phyloP scores from a whole-genome alignment of 768 basidiomycete genomes.

The Ramaria sp. region DNA sequence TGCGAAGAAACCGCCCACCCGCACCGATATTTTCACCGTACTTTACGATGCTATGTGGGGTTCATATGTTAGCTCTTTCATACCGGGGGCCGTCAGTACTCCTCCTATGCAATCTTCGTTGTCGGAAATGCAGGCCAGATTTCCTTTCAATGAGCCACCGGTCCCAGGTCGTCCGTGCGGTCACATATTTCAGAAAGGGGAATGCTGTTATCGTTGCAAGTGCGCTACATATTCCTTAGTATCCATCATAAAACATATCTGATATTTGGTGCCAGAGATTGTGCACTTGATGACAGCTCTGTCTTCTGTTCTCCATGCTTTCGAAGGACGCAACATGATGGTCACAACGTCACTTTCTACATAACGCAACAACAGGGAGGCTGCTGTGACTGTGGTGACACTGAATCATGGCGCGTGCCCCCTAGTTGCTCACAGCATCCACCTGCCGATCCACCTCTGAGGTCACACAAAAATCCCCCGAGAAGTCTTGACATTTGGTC shows the following conservation, averaged over 20 bases:
- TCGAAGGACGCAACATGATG: constrained; percentile 72
- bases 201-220: constrained; percentile 93
- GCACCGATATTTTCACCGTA: constrained; percentile 73
- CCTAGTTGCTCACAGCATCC: constrained; percentile 73
- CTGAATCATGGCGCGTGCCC: constrained; percentile 70
- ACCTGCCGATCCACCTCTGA: constrained; percentile 24
- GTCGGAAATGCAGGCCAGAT: constrained; percentile 56
- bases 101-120: constrained; percentile 49
- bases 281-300: constrained; percentile 80
- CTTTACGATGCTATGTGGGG: constrained; percentile 82
- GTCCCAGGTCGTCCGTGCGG: constrained; percentile 71
- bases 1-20: constrained; percentile 26
- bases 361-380: constrained; percentile 87
- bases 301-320: constrained; percentile 89
- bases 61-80: constrained; percentile 58
- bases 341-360: constrained; percentile 90
- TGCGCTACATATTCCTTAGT: constrained; percentile 27
- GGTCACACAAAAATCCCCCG: constrained; percentile 8
- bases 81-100: constrained; percentile 46
- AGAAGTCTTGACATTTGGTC: constrained; percentile 37
- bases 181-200: constrained; percentile 82
- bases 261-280: constrained; percentile 49
- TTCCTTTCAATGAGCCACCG: constrained; percentile 41
- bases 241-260: background rate
- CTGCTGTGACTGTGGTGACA: constrained; percentile 92